phyloP scores from a whole-genome alignment of 805 yeast species.

The Vanderwaltozyma polyspora region DNA sequence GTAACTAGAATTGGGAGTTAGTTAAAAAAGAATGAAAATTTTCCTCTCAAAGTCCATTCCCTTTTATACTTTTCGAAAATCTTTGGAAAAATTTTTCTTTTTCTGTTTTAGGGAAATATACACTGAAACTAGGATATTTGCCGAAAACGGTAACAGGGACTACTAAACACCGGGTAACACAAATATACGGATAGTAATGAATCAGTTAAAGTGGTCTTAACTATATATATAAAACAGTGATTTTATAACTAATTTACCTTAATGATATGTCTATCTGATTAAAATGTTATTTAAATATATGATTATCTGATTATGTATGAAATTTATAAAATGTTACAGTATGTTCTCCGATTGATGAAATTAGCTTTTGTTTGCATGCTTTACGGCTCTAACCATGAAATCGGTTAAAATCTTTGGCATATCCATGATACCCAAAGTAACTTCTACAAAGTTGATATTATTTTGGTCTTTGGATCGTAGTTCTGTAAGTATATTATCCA shows the following conservation, averaged over 20 bases:
- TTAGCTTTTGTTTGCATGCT: background rate
- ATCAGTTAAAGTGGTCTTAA: background rate
- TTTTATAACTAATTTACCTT: too few species aligned
- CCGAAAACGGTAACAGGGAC: too few species aligned
- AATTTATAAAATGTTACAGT: too few species aligned
- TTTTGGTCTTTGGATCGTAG: constrained; percentile 27
- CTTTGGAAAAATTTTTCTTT: too few species aligned
- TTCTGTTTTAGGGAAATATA: too few species aligned
- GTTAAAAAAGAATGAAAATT: too few species aligned
- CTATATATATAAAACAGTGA: too few species aligned
- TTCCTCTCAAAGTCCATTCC: background rate
- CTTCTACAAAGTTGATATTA: constrained; percentile 45
- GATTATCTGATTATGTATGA: too few species aligned
- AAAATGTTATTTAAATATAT: too few species aligned
- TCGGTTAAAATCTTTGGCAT: constrained; percentile 50
- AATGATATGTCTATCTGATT: too few species aligned
- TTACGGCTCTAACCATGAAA: constrained; percentile 26
- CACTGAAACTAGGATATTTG: too few species aligned
- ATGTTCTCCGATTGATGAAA: background rate
- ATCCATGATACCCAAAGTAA: constrained; percentile 47
- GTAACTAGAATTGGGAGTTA: too few species aligned
- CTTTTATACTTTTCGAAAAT: background rate
- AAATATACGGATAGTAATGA: background rate
- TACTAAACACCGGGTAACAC: background rate
- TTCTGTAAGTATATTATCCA: constrained; percentile 27